These are phyloP conservation scores for Cadophora luteo-olivacea DNA, from an alignment of 2,329 filamentous ascomycete genomes.

Conservation along the genomic window DNA sequence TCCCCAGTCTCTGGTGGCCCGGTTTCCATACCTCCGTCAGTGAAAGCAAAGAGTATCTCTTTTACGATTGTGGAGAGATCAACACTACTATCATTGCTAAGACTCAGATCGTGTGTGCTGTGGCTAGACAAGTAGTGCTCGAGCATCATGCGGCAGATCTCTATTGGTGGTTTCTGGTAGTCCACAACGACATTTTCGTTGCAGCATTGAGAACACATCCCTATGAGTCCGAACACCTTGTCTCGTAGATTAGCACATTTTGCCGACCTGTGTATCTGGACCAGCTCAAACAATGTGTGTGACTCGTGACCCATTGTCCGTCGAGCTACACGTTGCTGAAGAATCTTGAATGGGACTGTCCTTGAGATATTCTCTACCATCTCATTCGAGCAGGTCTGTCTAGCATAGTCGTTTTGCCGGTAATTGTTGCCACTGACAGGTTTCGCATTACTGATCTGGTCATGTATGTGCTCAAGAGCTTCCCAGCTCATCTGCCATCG, in stretches of 20 bases:
- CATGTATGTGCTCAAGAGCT: neutral
- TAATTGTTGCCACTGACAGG: neutral
- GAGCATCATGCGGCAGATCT: neutral
- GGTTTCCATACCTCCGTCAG: neutral
- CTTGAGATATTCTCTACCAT: neutral
- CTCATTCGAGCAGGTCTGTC: neutral
- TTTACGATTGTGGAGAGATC: neutral
- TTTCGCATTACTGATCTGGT: neutral
- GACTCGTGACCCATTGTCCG: neutral
- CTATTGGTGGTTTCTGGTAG: neutral
- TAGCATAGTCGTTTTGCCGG: neutral
- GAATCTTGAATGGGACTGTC: neutral
- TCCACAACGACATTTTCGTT: neutral
- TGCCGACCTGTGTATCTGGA: neutral
- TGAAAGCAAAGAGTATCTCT: neutral
- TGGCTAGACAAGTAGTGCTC: neutral
- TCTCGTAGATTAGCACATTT: constrained; percentile 1
- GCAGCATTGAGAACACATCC: neutral
- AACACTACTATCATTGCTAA: neutral
- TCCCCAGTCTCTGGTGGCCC: neutral
- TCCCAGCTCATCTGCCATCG: neutral
- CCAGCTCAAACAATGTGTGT: neutral
- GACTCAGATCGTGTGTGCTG: neutral
- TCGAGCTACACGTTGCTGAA: neutral
- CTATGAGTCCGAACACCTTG: constrained; percentile 1